Base-by-base conservation (phyloP, 306 rosid genomes). In the Cicer chorassanicum region DNA sequence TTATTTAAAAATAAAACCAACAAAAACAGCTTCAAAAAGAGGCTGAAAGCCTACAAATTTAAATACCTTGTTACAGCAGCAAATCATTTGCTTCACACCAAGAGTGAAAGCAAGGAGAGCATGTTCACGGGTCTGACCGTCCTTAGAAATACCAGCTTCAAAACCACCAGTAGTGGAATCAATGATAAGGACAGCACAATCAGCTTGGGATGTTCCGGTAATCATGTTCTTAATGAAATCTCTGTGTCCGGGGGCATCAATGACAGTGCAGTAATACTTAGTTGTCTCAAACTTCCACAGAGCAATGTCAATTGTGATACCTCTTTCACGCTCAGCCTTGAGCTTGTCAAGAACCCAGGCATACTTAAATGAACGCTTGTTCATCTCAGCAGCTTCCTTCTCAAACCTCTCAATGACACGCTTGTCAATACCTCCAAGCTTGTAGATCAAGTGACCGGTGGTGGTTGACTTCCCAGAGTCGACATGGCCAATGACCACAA, bases 241-340 rank as follows among this genome's bases (percentile, higher is more conserved):
- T n/a, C 64, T 57, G 3, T 57, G 64, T 4, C 64, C 64, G 6
- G 64, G 64, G 2, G 64, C 64, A 21, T 57, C 64, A 14, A 57
- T 57, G 64, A 57, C 64, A 1, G 64, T 57, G 64, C 64, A 57
- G 40, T 57, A 57, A 39, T 57, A 57, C 64, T 57, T 57, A 34
- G 64, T 57, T 1, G 64, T 57, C 64, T 57, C 64, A 57, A 57
- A 57, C 64, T 57, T 57, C 64, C 64, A 57, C 40, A 57, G 24
- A 5, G 64, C 64, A 24, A 57, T 57, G n/a, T 57, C 64, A 21
- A 57, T 57, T 4, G 64, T 57, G 64, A 57, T 57, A 6, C 64
- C 63, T 24, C 64, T 57, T 57, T 57, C 64, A 57, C 64, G 64
- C 8, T 57, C 64, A 24, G 64, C 64, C 64, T 57, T 57, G 6